A percentile compares a stretch with the other conserved stretches of the same genome.
phyloP scores from a whole-genome alignment of 2,329 filamentous ascomycete genomes.

The Aspergillus candidus region DNA sequence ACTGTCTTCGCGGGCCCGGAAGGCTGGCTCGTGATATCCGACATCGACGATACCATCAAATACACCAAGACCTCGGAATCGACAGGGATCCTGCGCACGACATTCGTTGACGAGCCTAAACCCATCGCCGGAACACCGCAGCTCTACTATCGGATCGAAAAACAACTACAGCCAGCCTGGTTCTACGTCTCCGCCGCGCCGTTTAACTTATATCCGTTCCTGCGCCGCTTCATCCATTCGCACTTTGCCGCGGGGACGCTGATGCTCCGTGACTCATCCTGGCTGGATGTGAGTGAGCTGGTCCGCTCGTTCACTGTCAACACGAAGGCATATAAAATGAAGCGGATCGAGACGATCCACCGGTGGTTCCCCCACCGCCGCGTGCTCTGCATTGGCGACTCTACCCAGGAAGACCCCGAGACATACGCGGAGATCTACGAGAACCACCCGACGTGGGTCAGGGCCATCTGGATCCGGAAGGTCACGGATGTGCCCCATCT shows the following conservation, averaged over 20 bases:
- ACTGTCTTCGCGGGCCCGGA: constrained; percentile 69
- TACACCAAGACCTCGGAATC: constrained; percentile 75
- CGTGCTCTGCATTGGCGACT: constrained; percentile 82
- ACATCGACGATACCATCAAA: constrained; percentile 95
- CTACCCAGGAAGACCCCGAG: constrained; percentile 86
- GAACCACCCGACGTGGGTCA: constrained; percentile 67
- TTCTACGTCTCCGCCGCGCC: constrained; percentile 93
- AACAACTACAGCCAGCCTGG: constrained; percentile 61
- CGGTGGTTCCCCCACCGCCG: constrained; percentile 70
- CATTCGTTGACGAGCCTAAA: constrained; percentile 69
- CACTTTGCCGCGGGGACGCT: constrained; percentile 74
- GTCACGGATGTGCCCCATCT: constrained; percentile 71
- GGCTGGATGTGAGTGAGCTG: constrained; percentile 76
- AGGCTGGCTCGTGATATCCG: constrained; percentile 81
- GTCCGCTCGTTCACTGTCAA: constrained; percentile 71
- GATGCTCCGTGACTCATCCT: constrained; percentile 76
- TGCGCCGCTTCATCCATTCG: constrained; percentile 64
- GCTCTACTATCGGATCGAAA: constrained; percentile 64
- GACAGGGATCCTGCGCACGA: constrained; percentile 72
- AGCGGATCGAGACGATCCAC: constrained; percentile 71
- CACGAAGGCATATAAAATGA: constrained; percentile 80
- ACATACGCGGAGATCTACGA: constrained; percentile 74
- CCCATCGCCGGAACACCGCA: constrained; percentile 77
- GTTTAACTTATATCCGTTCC: constrained; percentile 88
- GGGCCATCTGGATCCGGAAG: constrained; percentile 77